A percentile compares a stretch with the other conserved stretches of the same genome.
Conservation (phyloP, 2,329 filamentous ascomycete species). For the Penicillium palitans region DNA sequence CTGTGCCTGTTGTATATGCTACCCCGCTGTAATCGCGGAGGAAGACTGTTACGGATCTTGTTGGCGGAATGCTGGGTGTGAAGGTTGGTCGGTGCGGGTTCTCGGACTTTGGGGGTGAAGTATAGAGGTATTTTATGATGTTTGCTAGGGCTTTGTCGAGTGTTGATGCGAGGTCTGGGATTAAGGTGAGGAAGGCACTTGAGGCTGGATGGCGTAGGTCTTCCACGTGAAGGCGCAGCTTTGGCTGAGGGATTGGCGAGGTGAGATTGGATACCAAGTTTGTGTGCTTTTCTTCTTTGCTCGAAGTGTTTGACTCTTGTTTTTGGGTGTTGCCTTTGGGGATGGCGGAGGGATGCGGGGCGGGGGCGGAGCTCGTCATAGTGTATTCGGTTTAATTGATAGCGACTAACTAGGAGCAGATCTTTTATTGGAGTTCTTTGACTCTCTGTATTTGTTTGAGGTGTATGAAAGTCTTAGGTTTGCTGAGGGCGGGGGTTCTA, state of each 20-base stretch:
- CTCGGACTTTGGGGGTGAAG: conserved; percentile 17
- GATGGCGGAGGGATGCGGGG: conserved; percentile 18
- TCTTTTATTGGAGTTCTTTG: neutral
- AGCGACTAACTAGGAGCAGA: too few relatives aligned
- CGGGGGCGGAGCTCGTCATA: conserved; percentile 16
- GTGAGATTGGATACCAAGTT: conserved; percentile 6
- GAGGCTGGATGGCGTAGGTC: conserved; percentile 34
- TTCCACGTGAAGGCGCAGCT: conserved; percentile 38
- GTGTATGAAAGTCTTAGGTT: neutral
- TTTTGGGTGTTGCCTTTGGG: conserved; percentile 6
- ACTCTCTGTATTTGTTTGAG: neutral
- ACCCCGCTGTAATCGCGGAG: conserved; percentile 78
- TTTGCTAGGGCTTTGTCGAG: conserved; percentile 63
- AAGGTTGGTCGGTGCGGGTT: conserved; percentile 24
- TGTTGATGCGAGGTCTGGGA: conserved; percentile 61
- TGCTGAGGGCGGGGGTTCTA: neutral
- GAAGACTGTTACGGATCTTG: conserved; percentile 81
- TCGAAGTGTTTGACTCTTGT: neutral
- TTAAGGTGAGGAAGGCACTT: conserved; percentile 64
- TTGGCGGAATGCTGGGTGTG: conserved; percentile 55
- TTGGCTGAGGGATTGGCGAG: conserved; percentile 29
- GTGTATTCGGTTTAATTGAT: neutral
- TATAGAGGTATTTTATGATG: conserved; percentile 74
- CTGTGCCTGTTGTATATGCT: conserved; percentile 80
- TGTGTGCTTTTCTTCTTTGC: neutral